Evolutionary conservation across 1,284 basidiomycete species (phyloP).

Genomic region (Puccinia polysora): DNA sequence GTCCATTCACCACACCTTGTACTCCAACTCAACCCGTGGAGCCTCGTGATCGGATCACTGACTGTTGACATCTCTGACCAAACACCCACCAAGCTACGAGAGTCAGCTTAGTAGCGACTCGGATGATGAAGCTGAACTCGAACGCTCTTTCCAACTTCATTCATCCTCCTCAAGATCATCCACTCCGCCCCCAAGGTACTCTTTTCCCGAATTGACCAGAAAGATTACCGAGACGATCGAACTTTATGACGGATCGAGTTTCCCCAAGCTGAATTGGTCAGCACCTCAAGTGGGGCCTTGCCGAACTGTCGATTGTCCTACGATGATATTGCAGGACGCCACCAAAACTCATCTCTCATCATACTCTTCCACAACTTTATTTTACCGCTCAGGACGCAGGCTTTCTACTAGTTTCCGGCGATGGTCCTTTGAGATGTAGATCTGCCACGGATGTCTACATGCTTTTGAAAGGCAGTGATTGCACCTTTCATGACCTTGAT

Average conservation of each 20-base stretch:
- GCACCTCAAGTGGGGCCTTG: slow-evolving; percentile 65
- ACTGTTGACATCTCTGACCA: slow-evolving; percentile 48
- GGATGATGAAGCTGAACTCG: slow-evolving; percentile 62
- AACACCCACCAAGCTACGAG: slow-evolving; percentile 48
- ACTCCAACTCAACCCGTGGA: slow-evolving; percentile 56
- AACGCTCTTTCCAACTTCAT: slow-evolving; percentile 55
- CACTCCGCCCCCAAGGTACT: slow-evolving; percentile 54
- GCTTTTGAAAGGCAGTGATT: slow-evolving; percentile 86
- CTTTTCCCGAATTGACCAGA: slow-evolving; percentile 72
- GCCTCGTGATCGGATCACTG: slow-evolving; percentile 12
- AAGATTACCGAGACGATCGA: slow-evolving; percentile 66
- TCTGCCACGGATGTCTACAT: slow-evolving; percentile 86
- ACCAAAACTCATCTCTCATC: slow-evolving; percentile 4
- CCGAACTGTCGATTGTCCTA: neutral
- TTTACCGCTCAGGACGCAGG: slow-evolving; percentile 22
- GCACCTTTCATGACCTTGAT: slow-evolving; percentile 73
- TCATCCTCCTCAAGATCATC: slow-evolving; percentile 46
- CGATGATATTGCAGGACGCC: neutral
- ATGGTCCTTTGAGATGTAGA: slow-evolving; percentile 70
- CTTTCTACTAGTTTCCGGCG: slow-evolving; percentile 61
- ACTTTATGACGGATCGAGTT: slow-evolving; percentile 70
- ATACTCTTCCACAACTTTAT: slow-evolving; percentile 33
- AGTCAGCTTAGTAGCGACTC: slow-evolving; percentile 59
- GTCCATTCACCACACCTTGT: slow-evolving; percentile 18
- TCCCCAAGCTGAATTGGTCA: slow-evolving; percentile 93